Evolutionary conservation across 805 yeast species (phyloP).

Genomic region (Yamadazyma philogaea): DNA sequence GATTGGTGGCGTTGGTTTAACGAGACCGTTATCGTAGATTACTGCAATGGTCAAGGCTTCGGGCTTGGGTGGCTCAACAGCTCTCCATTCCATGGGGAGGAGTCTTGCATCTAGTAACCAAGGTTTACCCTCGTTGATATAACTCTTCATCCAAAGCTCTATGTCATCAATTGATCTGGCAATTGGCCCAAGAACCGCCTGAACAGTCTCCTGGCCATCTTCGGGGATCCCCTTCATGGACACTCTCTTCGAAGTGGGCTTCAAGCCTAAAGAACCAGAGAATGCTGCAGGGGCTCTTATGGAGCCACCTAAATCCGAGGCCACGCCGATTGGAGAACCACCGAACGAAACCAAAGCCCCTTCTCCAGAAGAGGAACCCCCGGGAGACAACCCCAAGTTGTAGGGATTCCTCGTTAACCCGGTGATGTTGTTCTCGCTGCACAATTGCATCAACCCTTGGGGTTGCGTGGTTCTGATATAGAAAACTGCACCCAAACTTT

Average conservation of each 20-base stretch:
- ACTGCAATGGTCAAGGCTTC: conserved; percentile 54
- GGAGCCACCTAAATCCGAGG: neutral
- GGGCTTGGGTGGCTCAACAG: conserved; percentile 38
- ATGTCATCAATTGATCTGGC: neutral
- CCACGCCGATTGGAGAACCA: neutral
- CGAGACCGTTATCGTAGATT: conserved; percentile 60
- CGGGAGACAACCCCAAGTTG: neutral
- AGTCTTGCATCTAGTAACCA: conserved; percentile 51
- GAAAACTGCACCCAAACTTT: neutral
- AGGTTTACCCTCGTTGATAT: conserved; percentile 61
- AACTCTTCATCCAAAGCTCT: conserved; percentile 64
- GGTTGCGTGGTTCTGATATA: neutral
- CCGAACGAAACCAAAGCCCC: neutral
- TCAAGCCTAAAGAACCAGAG: neutral
- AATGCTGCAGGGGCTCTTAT: neutral
- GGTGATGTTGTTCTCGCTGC: neutral
- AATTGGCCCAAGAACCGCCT: neutral
- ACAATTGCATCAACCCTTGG: neutral
- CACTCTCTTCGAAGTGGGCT: neutral
- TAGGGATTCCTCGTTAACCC: neutral
- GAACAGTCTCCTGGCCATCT: neutral
- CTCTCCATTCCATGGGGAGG: conserved; percentile 52
- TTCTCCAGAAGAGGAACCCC: neutral
- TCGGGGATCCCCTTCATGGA: neutral
- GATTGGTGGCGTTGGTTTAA: conserved; percentile 66